phyloP scores from a whole-genome alignment of 352 stramenopile genomes.

The Globisporangium viniferum region DNA sequence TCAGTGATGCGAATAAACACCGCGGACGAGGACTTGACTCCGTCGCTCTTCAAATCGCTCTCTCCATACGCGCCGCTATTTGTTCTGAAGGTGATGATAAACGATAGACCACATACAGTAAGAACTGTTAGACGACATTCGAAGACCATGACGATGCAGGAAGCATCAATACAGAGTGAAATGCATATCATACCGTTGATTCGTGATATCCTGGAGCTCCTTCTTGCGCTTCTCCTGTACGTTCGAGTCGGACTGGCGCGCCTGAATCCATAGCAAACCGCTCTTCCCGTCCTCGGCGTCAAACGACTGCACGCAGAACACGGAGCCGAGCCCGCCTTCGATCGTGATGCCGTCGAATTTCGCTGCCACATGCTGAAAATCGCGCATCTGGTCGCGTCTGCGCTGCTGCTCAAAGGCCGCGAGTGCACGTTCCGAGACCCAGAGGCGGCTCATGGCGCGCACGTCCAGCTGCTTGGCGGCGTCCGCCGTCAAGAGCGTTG shows the following conservation, averaged over 20 bases:
- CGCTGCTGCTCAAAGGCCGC: slow-evolving; percentile 33
- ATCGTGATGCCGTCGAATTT: slow-evolving; percentile 52
- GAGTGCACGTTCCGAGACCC: slow-evolving; percentile 42
- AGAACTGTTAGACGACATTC: neutral
- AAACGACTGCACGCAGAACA: slow-evolving; percentile 21
- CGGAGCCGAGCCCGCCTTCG: slow-evolving; percentile 43
- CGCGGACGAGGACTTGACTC: slow-evolving; percentile 9
- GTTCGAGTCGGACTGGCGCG: slow-evolving; percentile 46
- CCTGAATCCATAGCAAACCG: slow-evolving; percentile 57
- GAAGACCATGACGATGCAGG: neutral
- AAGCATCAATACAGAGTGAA: neutral
- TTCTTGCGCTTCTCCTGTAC: slow-evolving; percentile 45
- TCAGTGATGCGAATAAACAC: slow-evolving; percentile 18
- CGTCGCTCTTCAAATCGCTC: neutral
- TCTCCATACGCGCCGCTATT: neutral
- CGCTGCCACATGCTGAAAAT: slow-evolving; percentile 48
- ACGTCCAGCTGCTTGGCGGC: slow-evolving; percentile 31
- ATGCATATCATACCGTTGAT: slow-evolving; percentile 16
- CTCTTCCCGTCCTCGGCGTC: slow-evolving; percentile 15
- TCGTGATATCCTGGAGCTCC: slow-evolving; percentile 60
- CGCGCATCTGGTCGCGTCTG: slow-evolving; percentile 8
- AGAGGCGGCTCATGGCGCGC: slow-evolving; percentile 37
- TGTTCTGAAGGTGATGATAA: neutral
- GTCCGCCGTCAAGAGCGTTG: neutral
- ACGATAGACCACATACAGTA: neutral